Evolutionary conservation across 2,329 filamentous ascomycete species (phyloP).

Genomic region (Rhexocercosporidium sp.): DNA sequence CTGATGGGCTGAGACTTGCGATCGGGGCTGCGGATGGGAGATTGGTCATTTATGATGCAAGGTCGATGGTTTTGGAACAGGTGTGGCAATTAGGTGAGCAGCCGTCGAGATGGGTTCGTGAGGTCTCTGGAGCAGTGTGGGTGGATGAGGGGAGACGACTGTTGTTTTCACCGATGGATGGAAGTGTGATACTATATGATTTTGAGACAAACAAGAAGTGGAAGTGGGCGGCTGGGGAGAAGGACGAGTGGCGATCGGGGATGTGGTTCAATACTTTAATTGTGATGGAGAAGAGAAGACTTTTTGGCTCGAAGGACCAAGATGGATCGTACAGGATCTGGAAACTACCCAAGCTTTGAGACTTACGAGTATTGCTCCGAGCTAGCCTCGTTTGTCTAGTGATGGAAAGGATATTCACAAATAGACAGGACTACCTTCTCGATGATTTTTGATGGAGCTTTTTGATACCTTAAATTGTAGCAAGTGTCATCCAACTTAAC

Average conservation of each 20-base stretch:
- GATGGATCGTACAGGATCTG: no score
- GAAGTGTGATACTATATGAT: no score
- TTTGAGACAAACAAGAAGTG: constrained; percentile 4
- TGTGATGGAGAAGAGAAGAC: constrained; percentile 5
- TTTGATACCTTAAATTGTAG: no score
- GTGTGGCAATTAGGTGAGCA: not conserved
- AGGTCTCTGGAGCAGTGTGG: not conserved
- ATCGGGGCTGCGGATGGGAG: constrained; percentile 1
- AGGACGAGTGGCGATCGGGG: not conserved
- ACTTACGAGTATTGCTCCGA: no score
- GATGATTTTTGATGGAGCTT: no score
- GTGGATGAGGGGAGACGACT: not conserved
- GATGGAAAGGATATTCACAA: no score
- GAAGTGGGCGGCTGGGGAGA: constrained; percentile 4
- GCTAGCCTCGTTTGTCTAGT: no score
- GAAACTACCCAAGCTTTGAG: no score
- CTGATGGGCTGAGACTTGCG: not conserved
- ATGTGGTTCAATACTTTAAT: constrained; percentile 5
- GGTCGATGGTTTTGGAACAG: constrained; percentile 2
- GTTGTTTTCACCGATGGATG: not conserved
- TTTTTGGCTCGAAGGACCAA: not conserved
- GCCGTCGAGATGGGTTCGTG: not conserved
- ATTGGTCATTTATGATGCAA: not conserved
- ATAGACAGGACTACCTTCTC: no score
- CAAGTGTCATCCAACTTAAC: no score